Evolutionary conservation across 2,329 filamentous ascomycete genomes (phyloP).

Genomic region (Ascochyta rabiei): DNA sequence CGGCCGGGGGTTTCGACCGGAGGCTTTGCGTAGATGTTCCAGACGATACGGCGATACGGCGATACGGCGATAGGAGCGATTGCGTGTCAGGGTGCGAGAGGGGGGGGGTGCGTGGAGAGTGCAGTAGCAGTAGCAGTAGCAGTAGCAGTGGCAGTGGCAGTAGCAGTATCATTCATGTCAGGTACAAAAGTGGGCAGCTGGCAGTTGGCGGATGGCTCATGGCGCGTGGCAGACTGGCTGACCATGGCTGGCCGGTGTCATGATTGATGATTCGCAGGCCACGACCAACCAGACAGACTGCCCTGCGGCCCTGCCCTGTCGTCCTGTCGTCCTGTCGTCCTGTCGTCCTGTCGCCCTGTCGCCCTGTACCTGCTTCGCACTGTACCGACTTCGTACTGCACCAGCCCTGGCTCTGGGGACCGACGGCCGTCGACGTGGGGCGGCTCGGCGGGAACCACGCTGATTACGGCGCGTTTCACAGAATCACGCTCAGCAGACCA

Average conservation of each 20-base stretch:
- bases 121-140: no score
- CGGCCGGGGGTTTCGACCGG: conserved; percentile 3
- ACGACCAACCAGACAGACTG: background rate
- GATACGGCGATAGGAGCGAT: conserved; percentile 11
- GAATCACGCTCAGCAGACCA: background rate
- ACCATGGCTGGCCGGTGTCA: conserved; percentile 8
- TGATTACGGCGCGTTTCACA: conserved; percentile 3
- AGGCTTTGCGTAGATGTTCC: background rate
- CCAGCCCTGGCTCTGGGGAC: conserved; percentile 6
- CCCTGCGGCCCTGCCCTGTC: no score
- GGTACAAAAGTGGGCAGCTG: no score
- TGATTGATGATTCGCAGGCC: conserved; percentile 11
- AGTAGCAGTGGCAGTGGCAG: no score
- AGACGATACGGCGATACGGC: conserved; percentile 10
- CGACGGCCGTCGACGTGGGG: conserved; percentile 1
- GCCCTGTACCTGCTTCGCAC: no score
- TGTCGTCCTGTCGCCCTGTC: no score
- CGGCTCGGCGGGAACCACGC: conserved; percentile 6
- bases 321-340: no score
- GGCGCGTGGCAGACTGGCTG: conserved; percentile 3
- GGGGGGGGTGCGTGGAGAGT: no score
- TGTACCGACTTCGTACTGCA: background rate
- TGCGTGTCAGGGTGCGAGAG: background rate
- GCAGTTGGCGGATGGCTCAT: no score
- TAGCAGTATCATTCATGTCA: no score